A percentile compares a stretch with the other conserved stretches of the same genome.
Evolutionary conservation across 192 early-diverging fungal genomes (phyloP).

Genomic region (Podila epigama): DNA sequence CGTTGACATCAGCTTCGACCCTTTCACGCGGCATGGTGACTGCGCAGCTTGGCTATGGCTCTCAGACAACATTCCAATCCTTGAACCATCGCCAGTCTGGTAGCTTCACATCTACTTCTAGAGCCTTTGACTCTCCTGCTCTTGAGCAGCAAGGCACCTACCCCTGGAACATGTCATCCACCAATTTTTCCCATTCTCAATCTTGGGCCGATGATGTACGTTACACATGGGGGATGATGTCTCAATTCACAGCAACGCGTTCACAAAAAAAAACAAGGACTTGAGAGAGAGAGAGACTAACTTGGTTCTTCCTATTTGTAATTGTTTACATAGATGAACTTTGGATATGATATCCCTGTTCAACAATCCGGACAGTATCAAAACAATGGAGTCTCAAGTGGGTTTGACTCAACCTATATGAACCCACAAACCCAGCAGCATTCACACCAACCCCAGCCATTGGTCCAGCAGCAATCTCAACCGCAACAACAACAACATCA

Average conservation of each 20-base stretch:
- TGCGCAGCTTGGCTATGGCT: conserved; percentile 12
- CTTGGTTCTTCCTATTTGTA: not conserved
- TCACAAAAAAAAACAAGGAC: not conserved
- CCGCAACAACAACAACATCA: conserved; percentile 14
- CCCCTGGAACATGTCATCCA: conserved; percentile 20
- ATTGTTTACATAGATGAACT: conserved; percentile 8
- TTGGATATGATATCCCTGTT: conserved; percentile 25
- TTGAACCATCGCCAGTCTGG: conserved; percentile 26
- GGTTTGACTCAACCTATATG: conserved; percentile 35
- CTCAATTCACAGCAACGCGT: not conserved
- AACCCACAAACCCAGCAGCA: conserved; percentile 5
- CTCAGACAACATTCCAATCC: conserved; percentile 7
- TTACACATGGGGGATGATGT: not conserved
- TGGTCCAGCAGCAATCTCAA: not conserved
- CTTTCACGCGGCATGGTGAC: conserved; percentile 10
- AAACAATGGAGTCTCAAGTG: not conserved
- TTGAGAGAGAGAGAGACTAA: no score
- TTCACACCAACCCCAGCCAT: not conserved
- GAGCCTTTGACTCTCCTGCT: conserved; percentile 34
- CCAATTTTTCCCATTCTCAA: conserved; percentile 17
- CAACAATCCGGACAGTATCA: conserved; percentile 4
- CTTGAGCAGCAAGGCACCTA: conserved; percentile 31
- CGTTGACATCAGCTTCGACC: no score
- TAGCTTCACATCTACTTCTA: conserved; percentile 26
- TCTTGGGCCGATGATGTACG: conserved; percentile 45